Conservation (phyloP, 345 rosid species). For the Melaleuca quinquenervia region DNA sequence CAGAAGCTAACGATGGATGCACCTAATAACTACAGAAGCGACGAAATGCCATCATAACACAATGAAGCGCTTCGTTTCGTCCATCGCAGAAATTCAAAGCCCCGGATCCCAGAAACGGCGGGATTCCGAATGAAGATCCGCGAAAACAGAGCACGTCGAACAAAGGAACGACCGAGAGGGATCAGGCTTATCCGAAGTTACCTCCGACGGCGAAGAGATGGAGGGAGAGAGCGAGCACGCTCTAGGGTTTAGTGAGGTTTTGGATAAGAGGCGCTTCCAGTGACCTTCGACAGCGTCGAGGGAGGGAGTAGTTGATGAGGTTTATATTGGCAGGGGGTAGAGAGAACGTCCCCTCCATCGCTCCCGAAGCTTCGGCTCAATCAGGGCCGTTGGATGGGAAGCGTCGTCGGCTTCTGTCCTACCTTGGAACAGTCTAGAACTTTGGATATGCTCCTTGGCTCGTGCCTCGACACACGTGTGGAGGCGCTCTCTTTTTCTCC, state of each 20-base stretch:
- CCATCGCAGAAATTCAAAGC: background rate
- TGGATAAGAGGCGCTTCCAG: background rate
- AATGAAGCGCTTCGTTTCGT: background rate
- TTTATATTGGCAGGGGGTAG: background rate
- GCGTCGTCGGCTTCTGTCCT: background rate
- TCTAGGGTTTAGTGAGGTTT: slow-evolving; percentile 16
- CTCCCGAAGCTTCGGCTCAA: background rate
- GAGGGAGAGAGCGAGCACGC: background rate
- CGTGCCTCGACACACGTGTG: background rate
- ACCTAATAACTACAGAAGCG: background rate
- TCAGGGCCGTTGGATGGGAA: background rate
- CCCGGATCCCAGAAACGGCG: background rate
- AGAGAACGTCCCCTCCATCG: background rate
- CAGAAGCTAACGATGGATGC: background rate
- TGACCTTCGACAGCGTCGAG: background rate
- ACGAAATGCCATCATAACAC: background rate
- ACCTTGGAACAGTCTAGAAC: background rate
- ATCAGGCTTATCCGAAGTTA: background rate
- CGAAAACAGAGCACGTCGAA: background rate
- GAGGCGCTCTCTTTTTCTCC: background rate
- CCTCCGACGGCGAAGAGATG: background rate
- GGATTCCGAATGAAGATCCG: background rate
- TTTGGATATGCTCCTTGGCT: background rate
- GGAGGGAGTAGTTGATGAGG: background rate
- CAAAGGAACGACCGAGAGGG: background rate